A percentile compares a stretch with the other conserved stretches of the same genome.
Conservation (phyloP, 169 alveolate species). For the Sarcocystis neurona region DNA sequence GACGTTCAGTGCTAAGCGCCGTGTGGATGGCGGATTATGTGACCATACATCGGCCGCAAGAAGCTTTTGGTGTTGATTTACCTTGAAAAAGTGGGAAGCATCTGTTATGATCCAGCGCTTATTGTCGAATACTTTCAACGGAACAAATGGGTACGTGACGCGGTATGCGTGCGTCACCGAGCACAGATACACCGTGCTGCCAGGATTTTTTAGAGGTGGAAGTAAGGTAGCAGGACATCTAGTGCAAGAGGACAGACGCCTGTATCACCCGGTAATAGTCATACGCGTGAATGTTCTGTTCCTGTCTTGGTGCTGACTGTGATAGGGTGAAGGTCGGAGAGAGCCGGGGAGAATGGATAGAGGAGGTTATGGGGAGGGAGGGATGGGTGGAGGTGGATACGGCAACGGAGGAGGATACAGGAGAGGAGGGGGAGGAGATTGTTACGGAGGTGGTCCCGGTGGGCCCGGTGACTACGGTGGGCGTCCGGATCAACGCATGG, state of each 20-base stretch:
- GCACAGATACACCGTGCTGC: no score
- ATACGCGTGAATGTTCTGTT: no score
- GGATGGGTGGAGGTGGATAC: neutral
- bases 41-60: no score
- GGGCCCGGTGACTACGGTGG: constrained; percentile 3
- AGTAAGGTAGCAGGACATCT: constrained; percentile 28
- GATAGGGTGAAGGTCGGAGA: constrained; percentile 18
- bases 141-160: no score
- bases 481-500: neutral
- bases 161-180: no score
- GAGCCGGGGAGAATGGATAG: constrained; percentile 10
- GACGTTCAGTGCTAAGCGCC: no score
- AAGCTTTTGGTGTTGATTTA: no score
- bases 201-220: constrained; percentile 21
- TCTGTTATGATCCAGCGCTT: no score
- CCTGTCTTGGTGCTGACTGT: constrained; percentile 38
- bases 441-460: neutral
- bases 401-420: constrained; percentile 6
- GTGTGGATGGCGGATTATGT: no score
- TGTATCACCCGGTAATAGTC: no score
- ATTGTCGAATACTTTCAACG: no score
- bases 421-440: neutral
- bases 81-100: no score
- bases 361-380: constrained; percentile 17
- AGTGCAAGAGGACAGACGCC: constrained; percentile 54